These are phyloP conservation scores for Antrodiella citrinella DNA, from an alignment of 768 basidiomycete genomes.

Conservation along the genomic window DNA sequence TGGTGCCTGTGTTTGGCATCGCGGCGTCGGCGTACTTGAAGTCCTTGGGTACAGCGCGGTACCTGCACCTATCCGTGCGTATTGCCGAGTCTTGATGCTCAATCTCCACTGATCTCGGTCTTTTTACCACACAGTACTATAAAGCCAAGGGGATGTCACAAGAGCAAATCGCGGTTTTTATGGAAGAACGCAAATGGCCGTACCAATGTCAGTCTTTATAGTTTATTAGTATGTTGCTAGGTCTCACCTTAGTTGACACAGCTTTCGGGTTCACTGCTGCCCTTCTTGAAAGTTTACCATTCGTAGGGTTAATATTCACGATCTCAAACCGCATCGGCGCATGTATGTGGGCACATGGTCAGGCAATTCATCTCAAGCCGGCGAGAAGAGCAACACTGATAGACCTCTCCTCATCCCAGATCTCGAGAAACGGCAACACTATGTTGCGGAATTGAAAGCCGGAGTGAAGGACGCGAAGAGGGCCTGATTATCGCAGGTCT, in stretches of 20 bases:
- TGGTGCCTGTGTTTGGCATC: slow-evolving; percentile 54
- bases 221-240: background rate
- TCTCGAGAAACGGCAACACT: slow-evolving; percentile 51
- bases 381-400: background rate
- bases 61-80: slow-evolving; percentile 61
- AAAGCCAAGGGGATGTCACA: slow-evolving; percentile 75
- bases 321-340: slow-evolving; percentile 86
- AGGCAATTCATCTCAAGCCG: slow-evolving; percentile 7
- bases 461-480: background rate
- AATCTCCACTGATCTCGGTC: background rate
- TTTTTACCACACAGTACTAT: slow-evolving; percentile 55
- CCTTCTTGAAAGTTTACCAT: slow-evolving; percentile 71
- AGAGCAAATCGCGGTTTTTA: slow-evolving; percentile 61
- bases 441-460: slow-evolving; percentile 27
- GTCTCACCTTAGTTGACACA: too few species aligned
- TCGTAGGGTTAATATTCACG: slow-evolving; percentile 75
- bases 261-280: slow-evolving; percentile 85
- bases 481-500: too few species aligned
- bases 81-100: background rate
- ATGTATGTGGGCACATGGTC: slow-evolving; percentile 90
- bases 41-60: slow-evolving; percentile 56
- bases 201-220: slow-evolving; percentile 47
- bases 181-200: slow-evolving; percentile 88
- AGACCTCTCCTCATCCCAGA: slow-evolving; percentile 36
- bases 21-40: slow-evolving; percentile 56